Evolutionary conservation across 352 stramenopile species (phyloP), one percentile per base, ranked within the genome.

Genomic region (Halophytophthora batemanensis): DNA sequence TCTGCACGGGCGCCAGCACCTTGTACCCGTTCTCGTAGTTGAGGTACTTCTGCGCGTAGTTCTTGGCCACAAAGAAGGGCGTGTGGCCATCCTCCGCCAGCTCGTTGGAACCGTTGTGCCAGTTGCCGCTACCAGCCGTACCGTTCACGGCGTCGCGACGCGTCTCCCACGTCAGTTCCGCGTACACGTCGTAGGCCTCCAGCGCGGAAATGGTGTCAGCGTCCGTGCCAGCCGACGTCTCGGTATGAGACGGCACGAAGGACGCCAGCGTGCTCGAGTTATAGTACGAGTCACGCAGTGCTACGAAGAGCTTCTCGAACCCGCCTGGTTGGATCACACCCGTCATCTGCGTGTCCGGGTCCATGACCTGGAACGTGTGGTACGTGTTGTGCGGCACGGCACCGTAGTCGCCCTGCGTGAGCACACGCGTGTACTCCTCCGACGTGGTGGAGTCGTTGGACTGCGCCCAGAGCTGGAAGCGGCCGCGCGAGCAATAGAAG

Each of bases 351-450:
- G 69, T 82, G 59, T 82, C 71, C 10, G 71, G 71, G 43, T 79
- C 71, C 41, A 82, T 54, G 15, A 79, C 56, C 46, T 82, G 71
- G 56, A 77, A 82, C 45, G 71, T 71, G 57, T 82, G 71, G 45
- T 75, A 79, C 33, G 71, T 82, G 52, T 79, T 71, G 69, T 79
- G 71, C 22, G 69, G 69, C 36, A 82, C 71, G n/a, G 68, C 66
- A 7, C 71, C 71, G 40, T 82, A 82, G 47, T 82, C 71, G 17
- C 71, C 71, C 43, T 77, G 65, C 4, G 71, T 77, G 35, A 82
- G 55, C 38, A 82, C 55, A 14, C 71, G 71, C 6, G 71, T 69
- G 51, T 82, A 66, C 48, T 82, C 58, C 34, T 65, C 54, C 0
- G 56, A 56, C 2, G 53, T 59, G 15, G 55, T 43, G 37, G 47